Evolutionary conservation across 495 filamentous ascomycete species (phyloP), one percentile per base, ranked within the genome.

Genomic region (Podospora pseudopauciseta): DNA sequence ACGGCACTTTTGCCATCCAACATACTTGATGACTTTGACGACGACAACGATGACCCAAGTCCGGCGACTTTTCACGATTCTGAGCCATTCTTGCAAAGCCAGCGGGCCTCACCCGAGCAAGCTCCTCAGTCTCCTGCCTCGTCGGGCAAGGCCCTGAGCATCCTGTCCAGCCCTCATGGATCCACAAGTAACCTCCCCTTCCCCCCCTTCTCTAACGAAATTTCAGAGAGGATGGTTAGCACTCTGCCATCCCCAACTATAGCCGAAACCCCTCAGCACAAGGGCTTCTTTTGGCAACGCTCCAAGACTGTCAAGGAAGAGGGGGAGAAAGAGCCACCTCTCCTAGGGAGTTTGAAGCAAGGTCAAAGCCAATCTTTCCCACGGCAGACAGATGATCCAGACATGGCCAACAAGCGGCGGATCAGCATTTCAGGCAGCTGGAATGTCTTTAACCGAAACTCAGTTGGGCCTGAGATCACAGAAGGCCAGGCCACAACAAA

Each of bases 301-400:
- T 88, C 89, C 68, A 63, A 75, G 34, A 88, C 88, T 66, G 86
- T 87, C 15, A 96, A 94, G 76, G 85, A 87, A 3, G 77, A 84
- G 59, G 89, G 84, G 61, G 89, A 91, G 11, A 86, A 91, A 27
- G 88, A 90, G 60, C 86, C 88, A 5, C 89, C 88, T 18, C 82
- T 87, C 56, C 75, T 96, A 20, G 92, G 92, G 16, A 88, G 86
- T 49, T 80, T 96, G 34, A 92, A 91, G 74, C 80, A 88, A 63
- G 86, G 86, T 3, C 91, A 96, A 73, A 93, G 91, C 74, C 92
- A 92, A 72, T 96, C 92, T 13, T 90, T 94, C 70, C 92, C 92
- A 2, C 79, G 80, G 27, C 80, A 82, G 61, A 77, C 74, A 0
- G 85, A 87, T 15, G 85, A 86, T 23, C 73, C 71, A 7, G 84